Conservation (phyloP, 306 rosid species). For the Quillaja saponaria region DNA sequence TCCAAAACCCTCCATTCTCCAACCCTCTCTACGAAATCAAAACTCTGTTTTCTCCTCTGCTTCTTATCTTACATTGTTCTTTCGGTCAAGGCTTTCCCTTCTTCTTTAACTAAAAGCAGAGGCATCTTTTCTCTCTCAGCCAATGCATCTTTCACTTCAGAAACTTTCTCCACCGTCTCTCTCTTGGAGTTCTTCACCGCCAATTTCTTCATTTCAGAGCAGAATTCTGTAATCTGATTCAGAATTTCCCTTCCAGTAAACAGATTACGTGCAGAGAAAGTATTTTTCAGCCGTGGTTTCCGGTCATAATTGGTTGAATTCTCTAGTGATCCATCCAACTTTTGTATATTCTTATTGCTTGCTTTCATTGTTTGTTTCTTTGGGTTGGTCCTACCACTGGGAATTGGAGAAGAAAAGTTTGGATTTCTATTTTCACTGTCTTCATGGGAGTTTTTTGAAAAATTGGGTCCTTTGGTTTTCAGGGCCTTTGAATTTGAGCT, state of each 20-base stretch:
- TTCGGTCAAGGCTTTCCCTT: conserved; percentile 25
- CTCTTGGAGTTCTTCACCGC: conserved; percentile 43
- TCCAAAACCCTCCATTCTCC: no score
- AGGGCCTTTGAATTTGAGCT: conserved; percentile 20
- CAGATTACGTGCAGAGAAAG: conserved; percentile 55
- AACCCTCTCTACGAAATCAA: no score
- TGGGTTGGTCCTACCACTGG: conserved; percentile 16
- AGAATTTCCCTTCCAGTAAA: conserved; percentile 45
- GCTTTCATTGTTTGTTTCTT: conserved; percentile 31
- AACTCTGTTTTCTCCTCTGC: no score
- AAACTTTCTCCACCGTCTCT: conserved; percentile 27
- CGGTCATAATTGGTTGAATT: conserved; percentile 2
- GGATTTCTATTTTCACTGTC: conserved; percentile 54
- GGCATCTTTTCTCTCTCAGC: conserved; percentile 41
- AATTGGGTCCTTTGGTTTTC: conserved; percentile 22
- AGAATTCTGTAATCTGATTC: conserved; percentile 52
- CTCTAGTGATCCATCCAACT: conserved; percentile 24
- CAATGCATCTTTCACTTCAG: conserved; percentile 31
- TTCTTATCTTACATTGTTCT: no score
- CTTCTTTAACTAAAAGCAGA: conserved; percentile 36
- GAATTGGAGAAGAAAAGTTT: conserved; percentile 32
- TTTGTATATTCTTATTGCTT: conserved; percentile 12
- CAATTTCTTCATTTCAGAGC: conserved; percentile 49
- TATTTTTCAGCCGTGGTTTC: conserved; percentile 40
- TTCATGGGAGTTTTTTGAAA: conserved; percentile 24